These are phyloP conservation scores for Phytophthora sojae DNA, from an alignment of 352 stramenopile genomes.

Conservation along the genomic window DNA sequence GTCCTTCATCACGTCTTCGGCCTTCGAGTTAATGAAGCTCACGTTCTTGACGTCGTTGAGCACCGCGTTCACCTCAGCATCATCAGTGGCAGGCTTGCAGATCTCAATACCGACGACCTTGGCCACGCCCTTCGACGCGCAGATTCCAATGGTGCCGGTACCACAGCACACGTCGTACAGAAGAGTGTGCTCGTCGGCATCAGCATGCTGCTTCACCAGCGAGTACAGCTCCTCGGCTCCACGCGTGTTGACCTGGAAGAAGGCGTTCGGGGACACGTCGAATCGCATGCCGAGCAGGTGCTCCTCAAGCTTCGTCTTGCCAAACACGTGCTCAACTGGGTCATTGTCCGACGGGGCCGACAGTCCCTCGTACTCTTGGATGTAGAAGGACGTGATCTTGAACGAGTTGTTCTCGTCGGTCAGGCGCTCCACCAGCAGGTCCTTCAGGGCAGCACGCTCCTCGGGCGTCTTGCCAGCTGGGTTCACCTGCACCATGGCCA, in stretches of 20 bases:
- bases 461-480: slow-evolving; percentile 43
- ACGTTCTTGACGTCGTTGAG: slow-evolving; percentile 90
- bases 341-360: slow-evolving; percentile 91
- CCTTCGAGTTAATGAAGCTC: slow-evolving; percentile 92
- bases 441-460: slow-evolving; percentile 48
- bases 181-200: slow-evolving; percentile 80
- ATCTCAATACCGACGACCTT: slow-evolving; percentile 92
- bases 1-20: slow-evolving; percentile 92
- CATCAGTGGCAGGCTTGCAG: slow-evolving; percentile 90
- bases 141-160: slow-evolving; percentile 98
- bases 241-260: slow-evolving; percentile 97
- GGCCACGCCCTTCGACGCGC: slow-evolving; percentile 80
- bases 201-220: slow-evolving; percentile 92
- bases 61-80: slow-evolving; percentile 87
- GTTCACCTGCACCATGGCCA: slow-evolving; percentile 86
- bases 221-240: slow-evolving; percentile 96
- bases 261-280: slow-evolving; percentile 91
- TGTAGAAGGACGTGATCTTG: slow-evolving; percentile 90
- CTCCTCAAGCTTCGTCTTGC: slow-evolving; percentile 81
- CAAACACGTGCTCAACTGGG: slow-evolving; percentile 83
- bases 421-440: slow-evolving; percentile 54
- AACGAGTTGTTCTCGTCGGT: slow-evolving; percentile 49
- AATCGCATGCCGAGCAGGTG: slow-evolving; percentile 91
- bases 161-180: slow-evolving; percentile 99
- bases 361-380: slow-evolving; percentile 93